Base-by-base conservation (phyloP, 2,329 filamentous ascomycete genomes). In the Epichloe glyceriae region DNA sequence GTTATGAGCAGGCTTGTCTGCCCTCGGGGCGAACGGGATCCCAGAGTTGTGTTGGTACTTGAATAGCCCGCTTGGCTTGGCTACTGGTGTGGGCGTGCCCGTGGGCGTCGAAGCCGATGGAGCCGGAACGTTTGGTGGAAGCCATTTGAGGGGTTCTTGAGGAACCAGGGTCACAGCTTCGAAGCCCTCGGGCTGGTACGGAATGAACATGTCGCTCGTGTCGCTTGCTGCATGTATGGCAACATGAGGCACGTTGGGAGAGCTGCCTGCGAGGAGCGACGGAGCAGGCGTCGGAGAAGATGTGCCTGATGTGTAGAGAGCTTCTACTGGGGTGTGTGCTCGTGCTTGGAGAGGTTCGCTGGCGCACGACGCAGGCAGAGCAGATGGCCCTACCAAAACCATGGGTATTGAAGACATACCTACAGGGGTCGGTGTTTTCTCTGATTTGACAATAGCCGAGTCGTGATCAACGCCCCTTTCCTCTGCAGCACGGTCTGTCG, bases 121-220 rank as follows among this genome's bases (percentile, higher is more conserved):
- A n/a, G 65, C 66, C 0, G 63, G 54, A 5, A 62, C 65, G 51
- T 75, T 76, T 4, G 75, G 73, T 14, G 74, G 72, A 22, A 78
- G 64, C 76, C 76, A 80, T 49, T 69, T 70, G 49, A 79, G 62
- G 4, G 68, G 62, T 53, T 71, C 69, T 33, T 66, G 61, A 34
- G 64, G 64, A 6, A 64, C 57, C 15, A 71, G 54, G 1, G 69
- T 49, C 4, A 63, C 60, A 0, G 76, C 68, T 0, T 64, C 53
- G 1, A 75, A 72, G 0, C 76, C 78, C n/a, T 76, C 71, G 0
- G 78, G 76, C 52, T 80, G 73, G 54, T 79, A 80, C 0, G 70
- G 69, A 22, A 80, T 66, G 53, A 80, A 80, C 20, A 73, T 58
- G 47, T 74, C 70, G 2, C 55, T 47, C 3, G 50, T 43, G 41